Evolutionary conservation across 306 rosid species (phyloP).

Genomic region (Arachis hypogaea): DNA sequence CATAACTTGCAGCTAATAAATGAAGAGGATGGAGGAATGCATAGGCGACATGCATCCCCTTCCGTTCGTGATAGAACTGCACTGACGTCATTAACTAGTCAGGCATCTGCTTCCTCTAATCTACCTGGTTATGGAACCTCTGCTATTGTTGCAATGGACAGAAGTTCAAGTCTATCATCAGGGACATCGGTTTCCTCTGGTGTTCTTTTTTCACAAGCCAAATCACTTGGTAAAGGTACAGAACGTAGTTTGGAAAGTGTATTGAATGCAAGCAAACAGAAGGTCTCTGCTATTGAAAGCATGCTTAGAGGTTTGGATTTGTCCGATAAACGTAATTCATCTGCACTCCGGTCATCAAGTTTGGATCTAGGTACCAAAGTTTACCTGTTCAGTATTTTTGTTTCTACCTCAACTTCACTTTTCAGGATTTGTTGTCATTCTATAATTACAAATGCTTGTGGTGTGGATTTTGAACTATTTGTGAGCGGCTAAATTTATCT

Average conservation of each 20-base stretch:
- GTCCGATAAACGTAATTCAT: slow-evolving; percentile 74
- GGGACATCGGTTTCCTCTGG: slow-evolving; percentile 83
- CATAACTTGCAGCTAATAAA: slow-evolving; percentile 74
- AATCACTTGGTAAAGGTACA: slow-evolving; percentile 69
- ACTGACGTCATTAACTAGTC: slow-evolving; percentile 54
- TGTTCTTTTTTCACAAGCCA: slow-evolving; percentile 70
- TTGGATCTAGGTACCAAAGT: slow-evolving; percentile 94
- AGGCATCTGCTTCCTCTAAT: slow-evolving; percentile 71
- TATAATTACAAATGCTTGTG: slow-evolving; percentile 20
- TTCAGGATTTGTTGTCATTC: slow-evolving; percentile 31
- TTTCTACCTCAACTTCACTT: slow-evolving; percentile 28
- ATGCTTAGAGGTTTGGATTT: slow-evolving; percentile 97
- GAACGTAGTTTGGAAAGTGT: slow-evolving; percentile 96
- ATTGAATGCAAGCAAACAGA: slow-evolving; percentile 95
- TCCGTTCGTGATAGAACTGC: slow-evolving; percentile 89
- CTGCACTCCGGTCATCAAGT: slow-evolving; percentile 81
- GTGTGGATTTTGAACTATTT: slow-evolving; percentile 37
- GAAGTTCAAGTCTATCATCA: slow-evolving; percentile 81
- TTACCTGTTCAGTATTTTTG: slow-evolving; percentile 39
- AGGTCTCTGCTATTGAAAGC: slow-evolving; percentile 97
- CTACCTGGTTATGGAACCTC: slow-evolving; percentile 97
- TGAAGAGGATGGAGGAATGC: slow-evolving; percentile 98
- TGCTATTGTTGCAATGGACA: slow-evolving; percentile 98
- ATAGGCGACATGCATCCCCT: slow-evolving; percentile 92
- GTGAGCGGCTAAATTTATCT: slow-evolving; percentile 82